Evolutionary conservation across 192 early-diverging fungal species (phyloP), one percentile per base, ranked within the genome.

Genomic region (Gorgonomyces haynaldii): DNA sequence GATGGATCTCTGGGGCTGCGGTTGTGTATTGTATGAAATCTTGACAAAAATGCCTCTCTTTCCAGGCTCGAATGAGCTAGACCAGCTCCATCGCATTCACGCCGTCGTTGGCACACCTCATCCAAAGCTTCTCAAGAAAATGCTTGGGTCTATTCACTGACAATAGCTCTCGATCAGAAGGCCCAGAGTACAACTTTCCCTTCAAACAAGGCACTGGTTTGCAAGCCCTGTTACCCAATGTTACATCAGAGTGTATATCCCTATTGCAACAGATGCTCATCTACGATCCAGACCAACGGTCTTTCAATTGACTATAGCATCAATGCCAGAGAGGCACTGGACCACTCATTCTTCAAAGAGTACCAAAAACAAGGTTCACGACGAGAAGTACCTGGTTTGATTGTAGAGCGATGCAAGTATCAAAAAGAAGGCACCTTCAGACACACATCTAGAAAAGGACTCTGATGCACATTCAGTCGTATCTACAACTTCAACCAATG

Each of bases 1-100:
- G 41, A 77, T 79, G 74, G 77, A 79, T 55, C 59, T 75, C 12
- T 79, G 77, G 77, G 68, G 74, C 25, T 66, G 61, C 22, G 77
- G 77, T 17, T 79, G 77, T 48, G 77, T 79, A 4, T 32, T 79
- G 17, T 79, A 56, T 51, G 77, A 79, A 56, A 69, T 74, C 28
- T 52, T 78, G 36, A 50, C 64, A 8, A 60, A 63, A 20, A 56
- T 59, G 30, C 77, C 77, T 30, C 57, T 79, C 21, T 79, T 79
- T 41, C 77, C 77, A 5, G 77, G 77, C 20, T 42, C 62, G 7
- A 75, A 79, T 46, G 77, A 79, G 53, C 45, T 79, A 31, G 77
- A 79, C 38, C 74, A 78, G 48, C 58, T 79, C 37, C 72, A 75
- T 61, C 10, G 70, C 29, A 79, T 79, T 16, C 77, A 79, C 52